Evolutionary conservation across 2,329 filamentous ascomycete genomes (phyloP).

Genomic region (Cladorrhinum sp.): DNA sequence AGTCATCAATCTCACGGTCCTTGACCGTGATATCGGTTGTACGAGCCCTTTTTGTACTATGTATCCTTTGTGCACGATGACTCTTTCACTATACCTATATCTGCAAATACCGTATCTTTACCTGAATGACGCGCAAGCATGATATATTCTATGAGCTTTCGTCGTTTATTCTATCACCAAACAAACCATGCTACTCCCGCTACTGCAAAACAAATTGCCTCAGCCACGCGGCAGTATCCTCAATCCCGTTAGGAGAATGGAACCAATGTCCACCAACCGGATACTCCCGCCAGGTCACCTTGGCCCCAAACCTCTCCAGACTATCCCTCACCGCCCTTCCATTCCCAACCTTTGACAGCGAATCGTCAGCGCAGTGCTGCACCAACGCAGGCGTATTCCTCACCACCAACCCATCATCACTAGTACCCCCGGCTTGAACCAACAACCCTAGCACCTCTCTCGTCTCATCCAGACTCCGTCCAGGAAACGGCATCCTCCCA

Average conservation of each 20-base stretch:
- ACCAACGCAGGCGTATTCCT: conserved; percentile 43
- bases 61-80: no score
- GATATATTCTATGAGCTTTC: no score
- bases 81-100: no score
- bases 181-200: neutral
- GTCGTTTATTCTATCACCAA: no score
- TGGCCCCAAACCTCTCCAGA: conserved; percentile 31
- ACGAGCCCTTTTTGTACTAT: no score
- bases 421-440: conserved; percentile 15
- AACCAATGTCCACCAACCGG: conserved; percentile 2
- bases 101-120: no score
- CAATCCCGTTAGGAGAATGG: neutral
- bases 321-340: conserved; percentile 29
- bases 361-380: conserved; percentile 44
- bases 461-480: conserved; percentile 31
- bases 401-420: conserved; percentile 32
- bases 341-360: conserved; percentile 36
- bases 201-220: neutral
- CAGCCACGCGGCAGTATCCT: conserved; percentile 1
- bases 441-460: conserved; percentile 32
- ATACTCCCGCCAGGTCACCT: conserved; percentile 40
- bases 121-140: no score
- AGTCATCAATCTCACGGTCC: no score
- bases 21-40: no score
- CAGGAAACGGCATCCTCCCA: conserved; percentile 37